Base-by-base conservation (phyloP, 371 early-diverging fungal species). In the Mortierella sp. region DNA sequence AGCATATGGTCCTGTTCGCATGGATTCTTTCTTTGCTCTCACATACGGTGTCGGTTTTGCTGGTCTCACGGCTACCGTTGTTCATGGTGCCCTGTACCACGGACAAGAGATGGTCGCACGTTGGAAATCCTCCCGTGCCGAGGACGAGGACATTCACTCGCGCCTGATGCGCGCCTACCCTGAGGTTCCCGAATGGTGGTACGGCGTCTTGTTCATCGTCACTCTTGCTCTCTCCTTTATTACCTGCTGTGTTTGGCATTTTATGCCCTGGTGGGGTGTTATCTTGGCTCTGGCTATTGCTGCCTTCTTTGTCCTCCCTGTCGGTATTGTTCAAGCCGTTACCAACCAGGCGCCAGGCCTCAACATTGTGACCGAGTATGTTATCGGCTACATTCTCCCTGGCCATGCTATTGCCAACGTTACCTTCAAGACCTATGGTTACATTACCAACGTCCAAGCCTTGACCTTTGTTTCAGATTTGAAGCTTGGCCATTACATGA, bases 111-210 rank as follows among this genome's bases (percentile, higher is more conserved):
- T 93, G 54, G 75, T 86, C 35, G 68, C 64, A 52, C 90, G 90
- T 35, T 87, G 87, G 80, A 86, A 85, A 58, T 77, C 84, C 60
- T 87, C 90, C 30, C 91, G 92, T 68, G 68, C 66, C 10, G 86
- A 89, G 64, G 73, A 86, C 30, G 89, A 89, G 62, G 93, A 93
- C 78, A 87, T 93, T 45, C 94, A 94, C 68, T 78, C 85, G 68
- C 87, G 87, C 66, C 83, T 94, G 73, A 92, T 93, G 94, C 89
- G 88, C 32, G 86, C 74, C 3, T 93, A 93, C 65, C 86, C 86
- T n/a, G 91, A 92, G 73, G 87, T 89, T 11, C 90, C 89, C 10
- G 75, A 84, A 28, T 84, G 79, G 80, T 89, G 90, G 89, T 88
- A 88, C 49, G 59, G 65, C 12, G 47, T 63, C 26, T 64, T 88